Base-by-base conservation (phyloP, 768 basidiomycete species). In the Russula abietina region DNA sequence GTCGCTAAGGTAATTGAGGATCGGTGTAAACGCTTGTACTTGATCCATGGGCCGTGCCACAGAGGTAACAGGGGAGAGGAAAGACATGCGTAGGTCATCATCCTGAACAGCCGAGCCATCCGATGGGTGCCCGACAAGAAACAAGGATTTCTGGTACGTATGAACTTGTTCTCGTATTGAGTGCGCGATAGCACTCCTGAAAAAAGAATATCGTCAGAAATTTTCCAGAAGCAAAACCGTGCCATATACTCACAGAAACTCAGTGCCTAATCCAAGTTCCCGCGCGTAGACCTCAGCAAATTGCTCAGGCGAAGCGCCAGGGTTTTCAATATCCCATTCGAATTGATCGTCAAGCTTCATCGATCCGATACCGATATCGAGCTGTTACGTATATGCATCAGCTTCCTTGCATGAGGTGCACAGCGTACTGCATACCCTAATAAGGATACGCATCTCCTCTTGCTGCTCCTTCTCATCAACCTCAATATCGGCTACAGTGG, bases 301-400 rank as follows among this genome's bases (percentile, higher is more conserved):
- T 28, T 88, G 86, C 74, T 99, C 97, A 0, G 96, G 95, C 0
- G 88, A 88, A 3, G 91, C 88, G 51, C 81, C 79, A 24, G 78
- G 75, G 60, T 89, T 93, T 68, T 88, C 88, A 41, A 98, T 74
- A 73, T 99, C 96, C 97, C 97, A 99, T 72, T 98, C 97, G 70
- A 98, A 96, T 70, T 94, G 90, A 74, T 99, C 97, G 60, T 93
- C 90, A 26, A 99, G 81, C 73, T 95, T 94, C 77, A 94, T 84
- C 8, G 88, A 85, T 26, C 93, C 96, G 59, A 95, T 88, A 59
- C 93, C 91, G 74, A 98, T 93, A 74, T 98, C 96, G 65, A 99
- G 83, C 94, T 98, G 70, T 38, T 36, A 59, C 26, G 57, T 97
- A 70, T 49, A 39, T 22, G 22, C 32, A 36, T 66, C 53, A 58